These are phyloP conservation scores for Euphrasia confusa DNA, from an alignment of 257 asterid species.

Conservation along the genomic window DNA sequence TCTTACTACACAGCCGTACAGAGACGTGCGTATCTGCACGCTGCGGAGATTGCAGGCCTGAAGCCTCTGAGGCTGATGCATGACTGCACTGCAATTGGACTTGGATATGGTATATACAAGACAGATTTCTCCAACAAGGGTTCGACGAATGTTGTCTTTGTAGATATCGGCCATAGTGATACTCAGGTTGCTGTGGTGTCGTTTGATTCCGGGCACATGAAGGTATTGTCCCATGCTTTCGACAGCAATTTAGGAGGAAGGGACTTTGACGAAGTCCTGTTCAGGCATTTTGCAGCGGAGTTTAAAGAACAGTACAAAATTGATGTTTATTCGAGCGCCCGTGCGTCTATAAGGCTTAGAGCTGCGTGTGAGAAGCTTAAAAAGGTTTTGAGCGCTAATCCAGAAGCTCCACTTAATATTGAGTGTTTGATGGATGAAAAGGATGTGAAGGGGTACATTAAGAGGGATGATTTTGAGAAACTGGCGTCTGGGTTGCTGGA, in stretches of 20 bases:
- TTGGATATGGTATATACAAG: slow-evolving; percentile 92
- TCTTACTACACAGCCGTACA: slow-evolving; percentile 81
- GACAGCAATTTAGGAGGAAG: slow-evolving; percentile 90
- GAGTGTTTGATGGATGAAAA: slow-evolving; percentile 99
- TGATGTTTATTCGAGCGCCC: slow-evolving; percentile 72
- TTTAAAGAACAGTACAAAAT: slow-evolving; percentile 69
- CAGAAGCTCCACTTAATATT: slow-evolving; percentile 86
- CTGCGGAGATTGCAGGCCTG: slow-evolving; percentile 90
- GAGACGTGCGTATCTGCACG: slow-evolving; percentile 78
- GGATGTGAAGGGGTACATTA: slow-evolving; percentile 83
- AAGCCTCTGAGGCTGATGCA: slow-evolving; percentile 79
- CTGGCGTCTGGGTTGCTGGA: slow-evolving; percentile 63
- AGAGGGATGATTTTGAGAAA: slow-evolving; percentile 87
- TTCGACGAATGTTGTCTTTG: slow-evolving; percentile 67
- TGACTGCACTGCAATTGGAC: slow-evolving; percentile 87
- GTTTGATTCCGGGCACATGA: slow-evolving; percentile 72
- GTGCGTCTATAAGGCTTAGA: slow-evolving; percentile 86
- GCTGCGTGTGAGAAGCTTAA: slow-evolving; percentile 89
- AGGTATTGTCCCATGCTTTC: slow-evolving; percentile 75
- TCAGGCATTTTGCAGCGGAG: slow-evolving; percentile 65
- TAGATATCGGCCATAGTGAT: slow-evolving; percentile 93
- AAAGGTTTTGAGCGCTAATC: slow-evolving; percentile 95
- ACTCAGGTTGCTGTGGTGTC: slow-evolving; percentile 84
- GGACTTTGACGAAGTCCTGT: slow-evolving; percentile 86
- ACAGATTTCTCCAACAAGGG: slow-evolving; percentile 51